Base-by-base conservation (phyloP, 306 rosid species). In the Castanospermum australe region DNA sequence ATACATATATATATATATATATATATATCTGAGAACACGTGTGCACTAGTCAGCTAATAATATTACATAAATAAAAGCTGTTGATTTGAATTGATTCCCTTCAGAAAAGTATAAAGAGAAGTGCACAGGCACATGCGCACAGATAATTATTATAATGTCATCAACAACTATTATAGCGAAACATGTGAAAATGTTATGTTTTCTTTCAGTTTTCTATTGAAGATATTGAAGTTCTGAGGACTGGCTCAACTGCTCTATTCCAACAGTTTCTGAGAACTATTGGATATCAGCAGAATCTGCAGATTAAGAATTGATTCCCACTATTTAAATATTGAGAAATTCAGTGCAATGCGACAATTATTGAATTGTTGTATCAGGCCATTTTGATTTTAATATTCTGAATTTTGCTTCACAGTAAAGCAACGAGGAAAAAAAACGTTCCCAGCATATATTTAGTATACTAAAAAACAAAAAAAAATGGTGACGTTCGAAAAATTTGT, bases 281-380 rank as follows among this genome's bases (percentile, higher is more conserved):
- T 44, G 55, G 14, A 15, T 42, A 15, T 47, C 71, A 45, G 2
- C 71, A 45, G 2, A 33, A 70, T 70, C 83, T 35, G 39, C 54
- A 28, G 17, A 10, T 32, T 5, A 36, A 70, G 83, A 79, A 70
- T 79, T 57, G 78, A 69, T 70, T 79, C 71, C n/a, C n/a, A 3
- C 77, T 47, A 33, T 45, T 21, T 1, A 33, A 14, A 33, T 6
- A 38, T 47, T 48, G 10, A 47, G 33, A 13, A 71, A 35, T 47
- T 21, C n/a, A 32, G 5, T 44, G 38, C 52, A 68, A 18, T 20
- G 21, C n/a, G 51, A 6, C 51, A 32, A 65, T 8, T 60, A 2
- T 33, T 18, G 50, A 22, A 7, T 30, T 59, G 66, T 59, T 5
- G 36, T 59, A 59, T 28, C 9, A 5, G 20, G 66, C 10, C 39